Evolutionary conservation across 257 asterid genomes (phyloP).

Genomic region (Scutellaria galericulata): DNA sequence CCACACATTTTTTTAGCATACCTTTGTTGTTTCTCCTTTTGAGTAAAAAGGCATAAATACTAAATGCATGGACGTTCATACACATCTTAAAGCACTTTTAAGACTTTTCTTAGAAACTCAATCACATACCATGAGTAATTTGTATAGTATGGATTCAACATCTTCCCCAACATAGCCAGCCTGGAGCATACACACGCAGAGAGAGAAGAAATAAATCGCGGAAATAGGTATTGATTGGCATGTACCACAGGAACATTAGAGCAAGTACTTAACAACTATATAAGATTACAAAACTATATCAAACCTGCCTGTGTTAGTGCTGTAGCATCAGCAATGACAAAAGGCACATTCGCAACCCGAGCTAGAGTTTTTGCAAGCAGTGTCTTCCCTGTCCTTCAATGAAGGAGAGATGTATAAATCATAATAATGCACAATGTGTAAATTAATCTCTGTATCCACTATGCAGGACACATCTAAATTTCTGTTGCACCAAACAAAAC

Average conservation of each 20-base stretch:
- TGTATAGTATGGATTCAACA: constrained; percentile 84
- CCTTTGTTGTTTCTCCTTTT: background rate
- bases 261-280: constrained; percentile 25
- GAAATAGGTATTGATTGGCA: constrained; percentile 1
- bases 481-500: constrained; percentile 24
- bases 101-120: background rate
- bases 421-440: constrained; percentile 35
- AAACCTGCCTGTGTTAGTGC: constrained; percentile 95
- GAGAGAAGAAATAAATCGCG: constrained; percentile 23
- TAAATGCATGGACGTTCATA: background rate
- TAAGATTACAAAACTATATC: constrained; percentile 43
- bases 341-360: constrained; percentile 89
- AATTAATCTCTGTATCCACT: constrained; percentile 18
- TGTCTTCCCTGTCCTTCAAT: constrained; percentile 89
- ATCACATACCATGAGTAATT: constrained; percentile 70
- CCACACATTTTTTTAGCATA: background rate
- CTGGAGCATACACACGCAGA: constrained; percentile 44
- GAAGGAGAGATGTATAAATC: constrained; percentile 47
- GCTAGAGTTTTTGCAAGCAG: constrained; percentile 97
- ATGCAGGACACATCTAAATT: constrained; percentile 9
- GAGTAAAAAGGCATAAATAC: background rate
- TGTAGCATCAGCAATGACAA: constrained; percentile 91
- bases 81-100: constrained; percentile 26
- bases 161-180: constrained; percentile 98
- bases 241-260: constrained; percentile 24